A percentile compares a stretch with the other conserved stretches of the same genome.
phyloP scores from a whole-genome alignment of 1,284 basidiomycete species.

The Ceratobasidium sp. region DNA sequence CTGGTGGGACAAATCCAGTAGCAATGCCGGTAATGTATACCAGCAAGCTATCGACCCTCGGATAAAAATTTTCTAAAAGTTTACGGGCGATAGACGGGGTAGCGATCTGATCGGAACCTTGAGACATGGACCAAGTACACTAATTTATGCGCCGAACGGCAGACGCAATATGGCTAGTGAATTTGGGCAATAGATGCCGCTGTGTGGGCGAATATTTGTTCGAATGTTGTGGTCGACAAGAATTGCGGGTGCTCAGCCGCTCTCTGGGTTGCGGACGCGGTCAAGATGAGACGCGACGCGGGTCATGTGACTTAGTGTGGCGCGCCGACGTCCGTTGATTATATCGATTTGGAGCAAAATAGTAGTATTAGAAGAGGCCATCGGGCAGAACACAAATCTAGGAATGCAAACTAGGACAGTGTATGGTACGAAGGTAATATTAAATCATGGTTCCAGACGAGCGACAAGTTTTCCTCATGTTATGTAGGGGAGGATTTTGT shows the following conservation, averaged over 20 bases:
- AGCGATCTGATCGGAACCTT: neutral
- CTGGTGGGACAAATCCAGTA: neutral
- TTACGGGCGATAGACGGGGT: conserved; percentile 19
- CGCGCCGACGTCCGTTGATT: neutral
- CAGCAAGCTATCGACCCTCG: conserved; percentile 11
- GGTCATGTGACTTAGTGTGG: neutral
- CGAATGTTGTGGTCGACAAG: neutral
- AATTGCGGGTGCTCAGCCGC: neutral
- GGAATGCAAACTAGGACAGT: neutral
- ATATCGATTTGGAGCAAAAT: too few species aligned
- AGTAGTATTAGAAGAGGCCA: neutral
- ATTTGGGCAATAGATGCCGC: too few species aligned
- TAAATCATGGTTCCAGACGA: conserved; percentile 26
- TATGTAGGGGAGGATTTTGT: neutral
- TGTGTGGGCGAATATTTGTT: too few species aligned
- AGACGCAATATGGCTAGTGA: too few species aligned
- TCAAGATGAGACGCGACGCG: neutral
- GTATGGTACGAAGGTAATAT: neutral
- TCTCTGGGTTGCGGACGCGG: neutral
- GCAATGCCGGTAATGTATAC: conserved; percentile 8
- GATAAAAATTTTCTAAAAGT: conserved; percentile 12
- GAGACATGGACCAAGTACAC: neutral
- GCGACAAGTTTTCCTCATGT: conserved; percentile 20
- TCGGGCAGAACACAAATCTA: neutral
- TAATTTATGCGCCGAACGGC: neutral